Conservation (phyloP, 805 yeast genomes). For the Zygosaccharomyces pseudorouxii region DNA sequence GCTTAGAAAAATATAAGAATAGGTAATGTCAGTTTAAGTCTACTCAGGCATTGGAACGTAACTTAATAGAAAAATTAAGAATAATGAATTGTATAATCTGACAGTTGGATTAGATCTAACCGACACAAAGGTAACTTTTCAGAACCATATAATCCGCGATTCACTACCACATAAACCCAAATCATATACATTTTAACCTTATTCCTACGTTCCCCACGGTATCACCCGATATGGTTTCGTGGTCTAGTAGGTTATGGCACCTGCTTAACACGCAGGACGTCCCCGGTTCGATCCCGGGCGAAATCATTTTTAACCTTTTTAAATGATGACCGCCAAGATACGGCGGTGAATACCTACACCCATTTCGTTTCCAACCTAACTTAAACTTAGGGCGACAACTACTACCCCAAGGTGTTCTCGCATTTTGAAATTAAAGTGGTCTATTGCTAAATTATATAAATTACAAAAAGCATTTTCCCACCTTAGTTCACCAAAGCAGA, state of each 20-base stretch:
- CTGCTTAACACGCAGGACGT: constrained; percentile 99
- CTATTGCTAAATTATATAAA: constrained; percentile 5
- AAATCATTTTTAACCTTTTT: constrained; percentile 54
- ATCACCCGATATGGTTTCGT: constrained; percentile 58
- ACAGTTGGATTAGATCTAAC: too few species aligned
- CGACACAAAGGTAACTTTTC: too few species aligned
- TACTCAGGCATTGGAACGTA: too few species aligned
- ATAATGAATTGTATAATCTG: neutral
- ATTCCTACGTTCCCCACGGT: too few species aligned
- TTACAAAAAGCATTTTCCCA: constrained; percentile 15
- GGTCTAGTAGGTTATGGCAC: constrained; percentile 99
- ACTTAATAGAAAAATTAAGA: neutral
- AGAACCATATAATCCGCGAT: too few species aligned
- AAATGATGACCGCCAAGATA: too few species aligned
- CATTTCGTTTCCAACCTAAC: constrained; percentile 13
- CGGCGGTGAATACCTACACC: constrained; percentile 16
- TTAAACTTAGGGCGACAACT: neutral
- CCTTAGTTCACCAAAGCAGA: constrained; percentile 97
- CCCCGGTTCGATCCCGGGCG: constrained; percentile 99
- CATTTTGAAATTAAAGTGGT: neutral
- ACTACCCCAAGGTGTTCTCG: neutral
- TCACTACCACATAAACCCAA: too few species aligned
- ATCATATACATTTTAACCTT: too few species aligned
- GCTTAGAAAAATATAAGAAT: too few species aligned
- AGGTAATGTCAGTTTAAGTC: too few species aligned